Conservation (phyloP, 2,329 filamentous ascomycete species). For the Cercospora sojina region DNA sequence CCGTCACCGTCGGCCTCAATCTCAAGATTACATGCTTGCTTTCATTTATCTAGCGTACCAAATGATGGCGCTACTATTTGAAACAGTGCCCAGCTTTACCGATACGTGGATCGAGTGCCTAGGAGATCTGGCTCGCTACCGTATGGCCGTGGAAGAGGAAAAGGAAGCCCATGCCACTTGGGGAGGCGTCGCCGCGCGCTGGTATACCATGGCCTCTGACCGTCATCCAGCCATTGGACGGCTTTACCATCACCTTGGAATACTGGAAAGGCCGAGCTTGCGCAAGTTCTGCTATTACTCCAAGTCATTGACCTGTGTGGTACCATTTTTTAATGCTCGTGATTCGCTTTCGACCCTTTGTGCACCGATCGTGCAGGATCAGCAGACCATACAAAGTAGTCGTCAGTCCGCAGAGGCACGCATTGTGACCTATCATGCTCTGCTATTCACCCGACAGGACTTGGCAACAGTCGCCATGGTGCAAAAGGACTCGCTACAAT, state of each 20-base stretch:
- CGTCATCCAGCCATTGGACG: conserved; percentile 72
- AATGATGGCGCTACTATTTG: conserved; percentile 83
- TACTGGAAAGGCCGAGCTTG: conserved; percentile 68
- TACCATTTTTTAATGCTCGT: conserved; percentile 65
- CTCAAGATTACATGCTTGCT: conserved; percentile 82
- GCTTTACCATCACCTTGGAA: conserved; percentile 85
- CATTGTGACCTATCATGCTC: conserved; percentile 64
- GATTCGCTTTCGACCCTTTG: conserved; percentile 71
- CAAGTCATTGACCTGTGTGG: conserved; percentile 66
- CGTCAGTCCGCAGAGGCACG: conserved; percentile 54
- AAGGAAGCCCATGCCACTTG: conserved; percentile 69
- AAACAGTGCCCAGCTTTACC: conserved; percentile 78
- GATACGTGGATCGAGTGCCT: conserved; percentile 94
- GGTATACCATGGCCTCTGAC: conserved; percentile 82
- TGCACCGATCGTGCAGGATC: conserved; percentile 47
- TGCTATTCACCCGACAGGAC: conserved; percentile 58
- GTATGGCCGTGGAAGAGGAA: conserved; percentile 88
- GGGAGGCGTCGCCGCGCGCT: conserved; percentile 75
- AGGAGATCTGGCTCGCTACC: conserved; percentile 79
- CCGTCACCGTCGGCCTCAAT: conserved; percentile 69
- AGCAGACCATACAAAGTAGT: conserved; percentile 37
- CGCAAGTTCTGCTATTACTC: conserved; percentile 72
- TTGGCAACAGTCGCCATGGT: conserved; percentile 50
- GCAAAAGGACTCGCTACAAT: conserved; percentile 51
- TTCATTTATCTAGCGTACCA: conserved; percentile 89